Percentiles rank a stretch among this genome's conserved stretches.
phyloP scores from a whole-genome alignment of 2,329 filamentous ascomycete genomes.

The Chaetomium strumarium region DNA sequence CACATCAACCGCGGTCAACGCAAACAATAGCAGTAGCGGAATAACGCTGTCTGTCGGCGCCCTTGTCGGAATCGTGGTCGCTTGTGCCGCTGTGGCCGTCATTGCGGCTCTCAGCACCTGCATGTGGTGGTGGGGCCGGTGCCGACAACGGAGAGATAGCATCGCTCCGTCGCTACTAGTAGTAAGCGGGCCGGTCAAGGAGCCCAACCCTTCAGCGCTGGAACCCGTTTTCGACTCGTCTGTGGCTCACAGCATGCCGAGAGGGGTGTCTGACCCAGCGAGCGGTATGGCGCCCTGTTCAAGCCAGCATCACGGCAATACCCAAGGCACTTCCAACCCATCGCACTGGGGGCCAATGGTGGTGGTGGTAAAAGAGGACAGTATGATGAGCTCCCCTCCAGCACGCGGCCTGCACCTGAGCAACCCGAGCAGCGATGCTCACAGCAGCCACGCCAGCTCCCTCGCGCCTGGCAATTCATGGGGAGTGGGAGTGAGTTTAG shows the following conservation, averaged over 20 bases:
- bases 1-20: not conserved
- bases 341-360: constrained; percentile 13
- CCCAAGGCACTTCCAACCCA: not conserved
- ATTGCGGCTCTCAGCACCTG: constrained; percentile 11
- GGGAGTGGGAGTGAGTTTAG: not conserved
- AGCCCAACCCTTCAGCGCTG: constrained; percentile 10
- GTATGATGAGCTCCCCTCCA: not conserved
- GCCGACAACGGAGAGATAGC: constrained; percentile 8
- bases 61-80: constrained; percentile 20
- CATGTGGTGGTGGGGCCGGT: constrained; percentile 17
- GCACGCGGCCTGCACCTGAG: constrained; percentile 1
- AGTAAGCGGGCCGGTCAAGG: constrained; percentile 2
- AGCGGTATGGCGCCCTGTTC: constrained; percentile 10
- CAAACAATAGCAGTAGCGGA: constrained; percentile 7
- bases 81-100: constrained; percentile 13
- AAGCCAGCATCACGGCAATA: not conserved
- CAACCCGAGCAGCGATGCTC: not conserved
- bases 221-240: constrained; percentile 17
- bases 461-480: not conserved
- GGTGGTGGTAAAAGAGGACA: constrained; percentile 9
- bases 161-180: constrained; percentile 4
- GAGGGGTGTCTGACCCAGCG: constrained; percentile 12
- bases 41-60: constrained; percentile 15
- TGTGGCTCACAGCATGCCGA: constrained; percentile 7
- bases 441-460: constrained; percentile 3